Conservation (phyloP, 805 yeast genomes). For the Metschnikowia gelsemii region DNA sequence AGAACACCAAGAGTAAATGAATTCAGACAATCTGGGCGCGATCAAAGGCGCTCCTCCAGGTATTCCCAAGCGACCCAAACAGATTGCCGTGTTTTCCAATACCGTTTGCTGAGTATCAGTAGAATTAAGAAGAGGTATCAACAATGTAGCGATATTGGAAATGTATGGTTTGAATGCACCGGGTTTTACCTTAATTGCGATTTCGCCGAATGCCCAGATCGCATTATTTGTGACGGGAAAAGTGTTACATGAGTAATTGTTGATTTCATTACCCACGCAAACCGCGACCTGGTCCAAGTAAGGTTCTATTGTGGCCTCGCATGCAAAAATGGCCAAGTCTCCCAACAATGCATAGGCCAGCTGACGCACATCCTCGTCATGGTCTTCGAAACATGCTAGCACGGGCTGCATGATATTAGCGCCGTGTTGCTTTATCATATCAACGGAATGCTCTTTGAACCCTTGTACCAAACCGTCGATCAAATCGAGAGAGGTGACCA, state of each 20-base stretch:
- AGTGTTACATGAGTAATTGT: constrained; percentile 48
- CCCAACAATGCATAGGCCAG: constrained; percentile 88
- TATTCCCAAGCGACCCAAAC: constrained; percentile 79
- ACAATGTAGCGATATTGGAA: constrained; percentile 50
- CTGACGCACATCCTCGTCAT: constrained; percentile 86
- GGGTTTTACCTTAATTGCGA: constrained; percentile 56
- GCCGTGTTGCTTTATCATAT: constrained; percentile 45
- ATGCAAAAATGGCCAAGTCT: constrained; percentile 70
- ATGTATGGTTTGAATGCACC: constrained; percentile 52
- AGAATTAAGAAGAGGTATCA: constrained; percentile 60
- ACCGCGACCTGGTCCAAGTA: constrained; percentile 53
- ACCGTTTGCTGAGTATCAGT: constrained; percentile 60
- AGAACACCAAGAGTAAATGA: constrained; percentile 68
- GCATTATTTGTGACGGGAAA: constrained; percentile 82
- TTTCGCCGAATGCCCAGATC: constrained; percentile 91
- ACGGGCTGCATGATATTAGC: constrained; percentile 57
- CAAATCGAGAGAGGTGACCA: constrained; percentile 84
- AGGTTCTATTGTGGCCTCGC: constrained; percentile 47
- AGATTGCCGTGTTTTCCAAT: constrained; percentile 83
- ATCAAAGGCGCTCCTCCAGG: constrained; percentile 50
- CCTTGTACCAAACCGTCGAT: constrained; percentile 95
- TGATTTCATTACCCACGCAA: constrained; percentile 69
- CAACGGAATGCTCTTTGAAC: constrained; percentile 60
- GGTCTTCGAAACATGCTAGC: constrained; percentile 69
- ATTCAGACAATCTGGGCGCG: constrained; percentile 56